phyloP scores from a whole-genome alignment of 176 grass and related monocot species.

The Microstegium vimineum region DNA sequence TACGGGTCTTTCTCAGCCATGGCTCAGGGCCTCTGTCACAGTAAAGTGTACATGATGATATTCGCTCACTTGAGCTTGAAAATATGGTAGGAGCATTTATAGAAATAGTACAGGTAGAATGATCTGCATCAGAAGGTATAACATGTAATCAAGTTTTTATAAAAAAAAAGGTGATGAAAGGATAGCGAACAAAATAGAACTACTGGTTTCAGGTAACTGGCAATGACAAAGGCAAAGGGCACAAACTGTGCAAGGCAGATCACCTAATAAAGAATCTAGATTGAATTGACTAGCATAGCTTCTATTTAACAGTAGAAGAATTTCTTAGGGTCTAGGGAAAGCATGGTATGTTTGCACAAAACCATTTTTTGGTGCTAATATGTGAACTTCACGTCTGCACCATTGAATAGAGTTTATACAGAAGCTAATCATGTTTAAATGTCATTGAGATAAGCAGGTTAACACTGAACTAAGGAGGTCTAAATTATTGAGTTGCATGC shows the following conservation, averaged over 20 bases:
- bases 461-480: neutral
- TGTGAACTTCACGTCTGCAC: too few species aligned
- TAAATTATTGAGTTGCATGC: neutral
- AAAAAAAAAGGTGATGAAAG: neutral
- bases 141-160: neutral
- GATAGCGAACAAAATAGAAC: neutral
- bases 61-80: conserved; percentile 49
- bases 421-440: neutral
- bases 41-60: conserved; percentile 86
- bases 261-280: neutral
- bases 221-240: neutral
- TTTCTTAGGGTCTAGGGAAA: neutral
- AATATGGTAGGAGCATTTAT: conserved; percentile 53
- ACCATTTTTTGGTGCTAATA: neutral
- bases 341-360: neutral
- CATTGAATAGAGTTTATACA: too few species aligned
- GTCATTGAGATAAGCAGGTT: neutral
- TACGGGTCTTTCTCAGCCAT: conserved; percentile 71
- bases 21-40: conserved; percentile 74
- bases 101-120: conserved; percentile 69
- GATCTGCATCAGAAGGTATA: conserved; percentile 53
- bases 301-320: neutral
- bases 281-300: neutral
- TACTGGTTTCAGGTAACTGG: neutral
- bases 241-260: neutral